A percentile compares a stretch with the other conserved stretches of the same genome.
Evolutionary conservation across 2,329 filamentous ascomycete species (phyloP).

Genomic region (Apiospora kogelbergensis): DNA sequence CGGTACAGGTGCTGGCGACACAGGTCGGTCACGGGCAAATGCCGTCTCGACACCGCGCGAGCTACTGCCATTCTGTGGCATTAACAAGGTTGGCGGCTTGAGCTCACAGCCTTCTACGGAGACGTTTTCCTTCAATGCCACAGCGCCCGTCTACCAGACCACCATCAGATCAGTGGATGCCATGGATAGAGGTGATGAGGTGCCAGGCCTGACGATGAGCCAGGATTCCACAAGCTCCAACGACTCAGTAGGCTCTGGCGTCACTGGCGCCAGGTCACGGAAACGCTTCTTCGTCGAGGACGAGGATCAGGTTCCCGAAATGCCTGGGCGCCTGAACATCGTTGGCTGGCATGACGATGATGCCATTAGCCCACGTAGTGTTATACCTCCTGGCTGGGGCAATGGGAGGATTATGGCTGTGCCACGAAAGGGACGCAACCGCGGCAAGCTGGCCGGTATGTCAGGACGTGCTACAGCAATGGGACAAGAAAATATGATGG

Average conservation of each 20-base stretch:
- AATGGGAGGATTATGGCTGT: conserved; percentile 49
- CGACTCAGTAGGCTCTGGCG: conserved; percentile 19
- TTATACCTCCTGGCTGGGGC: conserved; percentile 36
- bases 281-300: conserved; percentile 51
- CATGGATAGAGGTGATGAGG: conserved; percentile 32
- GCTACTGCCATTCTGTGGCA: conserved; percentile 77
- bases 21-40: conserved; percentile 24
- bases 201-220: conserved; percentile 53
- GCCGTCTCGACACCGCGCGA: conserved; percentile 49
- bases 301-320: conserved; percentile 33
- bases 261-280: conserved; percentile 30
- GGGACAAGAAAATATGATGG: conserved; percentile 48
- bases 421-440: conserved; percentile 34
- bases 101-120: conserved; percentile 49
- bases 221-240: conserved; percentile 51
- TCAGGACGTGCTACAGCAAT: conserved; percentile 18
- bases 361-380: conserved; percentile 40
- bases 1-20: conserved; percentile 16
- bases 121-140: conserved; percentile 26
- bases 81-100: conserved; percentile 72
- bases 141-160: conserved; percentile 8
- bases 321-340: conserved; percentile 23
- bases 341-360: conserved; percentile 33
- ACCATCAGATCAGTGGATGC: conserved; percentile 16
- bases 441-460: conserved; percentile 19